Conservation (phyloP, 164 flowering plant genomes). For the Vitis cinerea region DNA sequence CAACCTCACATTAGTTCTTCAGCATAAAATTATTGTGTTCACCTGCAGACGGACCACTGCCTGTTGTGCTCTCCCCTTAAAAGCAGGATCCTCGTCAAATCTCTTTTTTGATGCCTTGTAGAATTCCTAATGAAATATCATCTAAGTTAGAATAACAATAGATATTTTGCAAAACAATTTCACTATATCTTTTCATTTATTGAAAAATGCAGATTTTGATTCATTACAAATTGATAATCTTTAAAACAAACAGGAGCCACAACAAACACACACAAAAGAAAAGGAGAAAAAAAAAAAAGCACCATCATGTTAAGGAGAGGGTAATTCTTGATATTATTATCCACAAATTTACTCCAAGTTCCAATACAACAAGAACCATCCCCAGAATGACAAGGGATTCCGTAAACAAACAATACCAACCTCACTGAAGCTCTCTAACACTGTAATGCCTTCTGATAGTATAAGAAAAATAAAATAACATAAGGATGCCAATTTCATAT, state of each 20-base stretch:
- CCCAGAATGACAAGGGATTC: background rate
- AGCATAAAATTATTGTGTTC: background rate
- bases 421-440: background rate
- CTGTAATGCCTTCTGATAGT: too few relatives aligned
- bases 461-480: background rate
- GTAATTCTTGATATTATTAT: too few relatives aligned
- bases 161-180: background rate
- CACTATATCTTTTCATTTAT: background rate
- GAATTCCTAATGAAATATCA: conserved; percentile 52
- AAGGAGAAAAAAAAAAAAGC: too few relatives aligned
- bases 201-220: background rate
- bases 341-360: too few relatives aligned
- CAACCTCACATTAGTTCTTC: background rate
- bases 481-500: background rate
- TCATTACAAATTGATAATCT: too few relatives aligned
- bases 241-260: too few relatives aligned
- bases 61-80: conserved; percentile 84
- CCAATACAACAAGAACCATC: too few relatives aligned
- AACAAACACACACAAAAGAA: too few relatives aligned
- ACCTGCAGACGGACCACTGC: conserved; percentile 97
- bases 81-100: conserved; percentile 79
- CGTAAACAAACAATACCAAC: background rate
- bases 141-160: background rate
- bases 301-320: too few relatives aligned
- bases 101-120: conserved; percentile 81